These are phyloP conservation scores for Alternaria alternata DNA, from an alignment of 2,329 filamentous ascomycete species.

Conservation along the genomic window DNA sequence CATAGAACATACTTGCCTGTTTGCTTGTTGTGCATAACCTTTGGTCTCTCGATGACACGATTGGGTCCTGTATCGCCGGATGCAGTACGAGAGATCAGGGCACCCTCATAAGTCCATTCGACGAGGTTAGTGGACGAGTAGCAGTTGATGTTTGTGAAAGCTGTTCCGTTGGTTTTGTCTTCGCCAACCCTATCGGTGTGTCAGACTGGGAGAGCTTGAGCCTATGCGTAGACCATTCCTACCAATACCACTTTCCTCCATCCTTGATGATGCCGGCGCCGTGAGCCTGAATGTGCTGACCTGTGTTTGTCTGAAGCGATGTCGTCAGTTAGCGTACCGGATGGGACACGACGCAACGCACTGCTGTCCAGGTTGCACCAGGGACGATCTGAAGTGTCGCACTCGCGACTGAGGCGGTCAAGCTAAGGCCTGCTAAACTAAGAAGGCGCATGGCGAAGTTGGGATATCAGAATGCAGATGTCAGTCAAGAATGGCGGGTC, in stretches of 20 bases:
- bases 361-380: conserved; percentile 52
- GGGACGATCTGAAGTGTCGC: conserved; percentile 51
- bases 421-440: conserved; percentile 14
- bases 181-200: conserved; percentile 65
- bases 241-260: conserved; percentile 66
- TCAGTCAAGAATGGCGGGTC: not conserved
- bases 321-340: conserved; percentile 14
- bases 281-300: conserved; percentile 70
- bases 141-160: conserved; percentile 72
- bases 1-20: conserved; percentile 73
- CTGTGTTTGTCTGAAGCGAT: conserved; percentile 49
- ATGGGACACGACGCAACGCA: conserved; percentile 15
- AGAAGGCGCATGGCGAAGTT: conserved; percentile 32
- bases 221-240: not conserved
- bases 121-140: conserved; percentile 70
- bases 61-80: conserved; percentile 67
- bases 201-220: not conserved
- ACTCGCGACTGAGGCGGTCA: conserved; percentile 30
- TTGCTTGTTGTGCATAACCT: conserved; percentile 72
- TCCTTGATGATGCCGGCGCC: conserved; percentile 70
- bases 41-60: conserved; percentile 72
- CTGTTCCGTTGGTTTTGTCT: conserved; percentile 69
- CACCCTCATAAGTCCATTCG: conserved; percentile 69
- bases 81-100: conserved; percentile 63
- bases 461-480: not conserved